A percentile compares a stretch with the other conserved stretches of the same genome.
These are phyloP conservation scores for Takashimella koratensis DNA, from an alignment of 1,284 basidiomycete genomes.

Conservation along the genomic window DNA sequence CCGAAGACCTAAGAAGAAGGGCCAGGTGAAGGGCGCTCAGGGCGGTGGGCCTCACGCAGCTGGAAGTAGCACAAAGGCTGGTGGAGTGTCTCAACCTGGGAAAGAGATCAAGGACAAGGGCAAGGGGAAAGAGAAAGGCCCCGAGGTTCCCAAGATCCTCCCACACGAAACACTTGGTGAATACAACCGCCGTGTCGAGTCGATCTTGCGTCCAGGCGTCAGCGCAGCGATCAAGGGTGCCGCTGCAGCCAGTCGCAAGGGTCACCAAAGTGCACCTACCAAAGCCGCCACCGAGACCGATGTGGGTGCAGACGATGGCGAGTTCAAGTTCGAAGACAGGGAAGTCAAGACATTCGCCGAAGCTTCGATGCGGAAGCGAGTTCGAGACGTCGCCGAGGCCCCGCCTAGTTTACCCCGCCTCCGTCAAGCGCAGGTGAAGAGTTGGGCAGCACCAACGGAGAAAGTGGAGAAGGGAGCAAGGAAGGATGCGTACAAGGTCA, in stretches of 20 bases:
- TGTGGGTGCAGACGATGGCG: neutral
- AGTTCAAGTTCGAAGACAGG: neutral
- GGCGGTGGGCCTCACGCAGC: neutral
- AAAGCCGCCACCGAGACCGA: conserved; percentile 15
- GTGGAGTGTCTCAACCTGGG: neutral
- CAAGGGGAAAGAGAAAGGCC: conserved; percentile 1
- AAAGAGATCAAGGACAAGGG: neutral
- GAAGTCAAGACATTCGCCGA: conserved; percentile 10
- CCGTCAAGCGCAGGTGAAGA: conserved; percentile 1
- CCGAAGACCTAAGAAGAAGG: conserved; percentile 6
- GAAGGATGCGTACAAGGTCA: neutral
- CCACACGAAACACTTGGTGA: conserved; percentile 34
- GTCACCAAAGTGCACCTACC: conserved; percentile 13
- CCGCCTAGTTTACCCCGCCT: conserved; percentile 24
- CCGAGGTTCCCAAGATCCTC: conserved; percentile 22
- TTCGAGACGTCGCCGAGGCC: conserved; percentile 28
- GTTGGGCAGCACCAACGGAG: neutral
- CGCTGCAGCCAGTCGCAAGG: conserved; percentile 16
- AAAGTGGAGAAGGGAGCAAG: neutral
- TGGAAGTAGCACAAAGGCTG: neutral
- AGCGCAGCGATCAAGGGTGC: conserved; percentile 44
- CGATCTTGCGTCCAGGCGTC: conserved; percentile 38
- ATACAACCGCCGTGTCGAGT: conserved; percentile 47
- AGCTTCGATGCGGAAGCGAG: conserved; percentile 8
- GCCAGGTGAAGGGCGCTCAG: neutral